Base-by-base conservation (phyloP, 164 flowering plant genomes). In the Houttuynia cordata region DNA sequence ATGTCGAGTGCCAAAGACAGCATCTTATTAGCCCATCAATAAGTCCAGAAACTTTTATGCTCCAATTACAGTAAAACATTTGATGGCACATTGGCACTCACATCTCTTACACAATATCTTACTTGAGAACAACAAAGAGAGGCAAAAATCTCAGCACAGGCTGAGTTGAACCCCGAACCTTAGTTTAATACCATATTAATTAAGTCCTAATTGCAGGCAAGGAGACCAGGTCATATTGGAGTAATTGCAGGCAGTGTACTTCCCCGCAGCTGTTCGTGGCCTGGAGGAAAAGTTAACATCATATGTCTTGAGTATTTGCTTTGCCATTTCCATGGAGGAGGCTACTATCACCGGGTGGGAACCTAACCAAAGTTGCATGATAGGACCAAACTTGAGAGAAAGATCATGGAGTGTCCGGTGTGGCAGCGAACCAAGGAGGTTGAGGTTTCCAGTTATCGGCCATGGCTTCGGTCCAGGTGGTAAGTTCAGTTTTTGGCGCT, bases 381-480 rank as follows among this genome's bases (percentile, higher is more conserved):
- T 12, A 20, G 75, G 72, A 18, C 81, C 78, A 50, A 72, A 75
- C 54, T 56, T 63, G 61, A 60, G 63, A 25, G 79, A 64, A 14
- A 71, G 69, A 0, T 25, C 3, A 23, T 71, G 68, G 25, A 71
- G 58, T 8, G 76, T 65, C 7, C 64, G 71, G 62, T 76, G 79
- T 4, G 77, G 77, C 37, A 71, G 67, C 1, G 68, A 45, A 23
- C 80, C 75, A 6, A 76, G 54, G 23, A 68, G 69, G 52, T 68
- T 63, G 19, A 75, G 66, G 57, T 78, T 78, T 25, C 78, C 78
- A 6, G 75, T 72, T 39, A 78, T 61, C 2, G 76, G 78, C 73
- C 67, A 73, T 24, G 73, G 69, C 56, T 61, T 70, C 1, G 80
- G 83, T 4, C 79, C 80, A 0, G 77, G 81, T 8, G 83, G 83